Base-by-base conservation (phyloP, 2,329 filamentous ascomycete genomes). In the Ceratocystis cubensis region DNA sequence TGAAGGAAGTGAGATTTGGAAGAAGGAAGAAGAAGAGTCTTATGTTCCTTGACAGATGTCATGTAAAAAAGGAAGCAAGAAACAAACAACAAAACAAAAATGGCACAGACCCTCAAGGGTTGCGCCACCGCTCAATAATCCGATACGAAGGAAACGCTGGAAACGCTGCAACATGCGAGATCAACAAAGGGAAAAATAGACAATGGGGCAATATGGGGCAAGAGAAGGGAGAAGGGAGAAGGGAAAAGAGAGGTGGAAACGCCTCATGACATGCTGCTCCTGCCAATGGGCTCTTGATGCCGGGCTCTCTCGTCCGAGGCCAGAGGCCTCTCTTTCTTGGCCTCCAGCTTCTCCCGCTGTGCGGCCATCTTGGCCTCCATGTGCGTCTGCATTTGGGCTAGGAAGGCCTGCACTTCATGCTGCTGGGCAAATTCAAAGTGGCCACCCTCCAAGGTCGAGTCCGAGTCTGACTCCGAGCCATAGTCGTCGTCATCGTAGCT, bases 321-420 rank as follows among this genome's bases (percentile, higher is more conserved):
- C 28, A 57, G 7, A 15, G 30, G 28, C 28, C 28, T 20, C 13
- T 30, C 44, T 25, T 68, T 56, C 17, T 59, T 57, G 25, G 33
- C 30, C 50, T 59, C 64, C 57, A 65, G 68, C 8, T 71, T 70
- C 7, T 68, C 65, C 10, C 65, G 66, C 56, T 65, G 66, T 1
- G 44, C 30, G n/a, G 59, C 66, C 20, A 67, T 63, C 48, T 67
- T 67, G 33, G 20, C 30, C 8, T 46, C 25, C 28, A 65, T 64
- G 30, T 64, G 64, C 33, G 41, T 17, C 30, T 67, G 66, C 66
- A 67, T 65, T 44, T 64, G 63, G 10, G 63, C 63, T 64, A 67
- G 57, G n/a, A 67, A 63, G 37, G 63, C 59, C 44, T 33, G 28
- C 7, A 67, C 57, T 46, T 67, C 63, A 20, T 67, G 66, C 61